phyloP scores from a whole-genome alignment of 345 rosid species.

The Melaleuca quinquenervia region DNA sequence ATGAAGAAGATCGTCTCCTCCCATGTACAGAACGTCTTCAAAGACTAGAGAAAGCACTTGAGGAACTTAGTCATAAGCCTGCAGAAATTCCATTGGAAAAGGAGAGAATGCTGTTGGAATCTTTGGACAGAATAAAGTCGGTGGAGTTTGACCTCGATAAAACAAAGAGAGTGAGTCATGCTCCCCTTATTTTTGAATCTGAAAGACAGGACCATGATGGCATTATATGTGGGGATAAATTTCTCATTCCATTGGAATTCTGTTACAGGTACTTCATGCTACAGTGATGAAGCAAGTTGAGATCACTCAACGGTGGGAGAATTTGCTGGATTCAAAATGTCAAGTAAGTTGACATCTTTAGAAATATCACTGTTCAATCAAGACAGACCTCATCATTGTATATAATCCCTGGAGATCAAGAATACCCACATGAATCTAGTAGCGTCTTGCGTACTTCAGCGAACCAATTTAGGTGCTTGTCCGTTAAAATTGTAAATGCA shows the following conservation, averaged over 20 bases:
- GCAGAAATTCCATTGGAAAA: conserved; percentile 66
- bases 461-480: neutral
- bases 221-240: neutral
- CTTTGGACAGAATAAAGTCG: conserved; percentile 76
- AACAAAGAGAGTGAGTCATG: conserved; percentile 61
- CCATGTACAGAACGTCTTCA: conserved; percentile 74
- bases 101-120: conserved; percentile 68
- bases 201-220: neutral
- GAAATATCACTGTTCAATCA: neutral
- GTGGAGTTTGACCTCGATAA: conserved; percentile 84
- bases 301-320: conserved; percentile 53
- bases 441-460: neutral
- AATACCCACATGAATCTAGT: neutral
- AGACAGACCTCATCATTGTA: neutral
- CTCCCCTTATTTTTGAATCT: neutral
- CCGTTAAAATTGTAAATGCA: neutral
- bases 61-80: conserved; percentile 59
- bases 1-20: conserved; percentile 21
- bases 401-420: neutral
- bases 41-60: conserved; percentile 51
- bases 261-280: conserved; percentile 56
- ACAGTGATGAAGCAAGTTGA: conserved; percentile 72
- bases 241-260: neutral
- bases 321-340: conserved; percentile 39
- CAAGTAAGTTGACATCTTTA: conserved; percentile 34